Conservation (phyloP, 2,329 filamentous ascomycete genomes). For the Aotearoamyces nothofagi region DNA sequence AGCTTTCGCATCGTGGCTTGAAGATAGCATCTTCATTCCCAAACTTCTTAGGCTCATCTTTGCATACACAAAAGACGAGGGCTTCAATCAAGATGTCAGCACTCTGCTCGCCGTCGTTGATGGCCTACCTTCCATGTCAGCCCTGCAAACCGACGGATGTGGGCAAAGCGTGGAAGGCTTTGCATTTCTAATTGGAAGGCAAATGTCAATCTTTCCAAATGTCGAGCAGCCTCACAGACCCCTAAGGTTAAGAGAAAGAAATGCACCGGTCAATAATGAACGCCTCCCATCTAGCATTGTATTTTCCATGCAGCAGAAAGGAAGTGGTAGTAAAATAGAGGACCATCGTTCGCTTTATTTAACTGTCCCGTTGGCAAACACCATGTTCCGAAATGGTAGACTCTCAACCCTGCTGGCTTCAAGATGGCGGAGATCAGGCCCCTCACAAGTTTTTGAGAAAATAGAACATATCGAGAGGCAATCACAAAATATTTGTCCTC, state of each 20-base stretch:
- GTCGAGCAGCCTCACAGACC: slow-evolving; percentile 29
- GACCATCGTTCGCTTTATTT: slow-evolving; percentile 3
- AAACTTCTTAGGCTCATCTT: slow-evolving; percentile 9
- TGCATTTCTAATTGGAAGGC: slow-evolving; percentile 32
- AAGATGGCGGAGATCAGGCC: slow-evolving; percentile 20
- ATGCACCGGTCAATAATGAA: slow-evolving; percentile 1
- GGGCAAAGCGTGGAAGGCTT: slow-evolving; percentile 26
- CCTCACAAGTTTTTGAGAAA: not conserved
- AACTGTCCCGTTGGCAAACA: slow-evolving; percentile 55
- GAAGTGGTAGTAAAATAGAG: no score
- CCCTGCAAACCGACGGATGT: not conserved
- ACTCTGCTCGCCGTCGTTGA: slow-evolving; percentile 41
- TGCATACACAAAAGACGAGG: not conserved
- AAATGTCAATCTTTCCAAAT: slow-evolving; percentile 26
- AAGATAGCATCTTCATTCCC: slow-evolving; percentile 17
- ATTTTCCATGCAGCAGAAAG: slow-evolving; percentile 6
- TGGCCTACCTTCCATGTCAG: slow-evolving; percentile 21
- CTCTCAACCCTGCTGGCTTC: slow-evolving; percentile 39
- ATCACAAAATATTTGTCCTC: not conserved
- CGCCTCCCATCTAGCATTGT: slow-evolving; percentile 10
- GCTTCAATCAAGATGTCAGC: slow-evolving; percentile 20
- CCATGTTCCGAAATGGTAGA: slow-evolving; percentile 57
- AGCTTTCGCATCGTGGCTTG: slow-evolving; percentile 15
- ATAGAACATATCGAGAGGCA: not conserved
- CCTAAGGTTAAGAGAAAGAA: no score